Conservation (phyloP, 257 asterid genomes). For the Capsicum pubescens region DNA sequence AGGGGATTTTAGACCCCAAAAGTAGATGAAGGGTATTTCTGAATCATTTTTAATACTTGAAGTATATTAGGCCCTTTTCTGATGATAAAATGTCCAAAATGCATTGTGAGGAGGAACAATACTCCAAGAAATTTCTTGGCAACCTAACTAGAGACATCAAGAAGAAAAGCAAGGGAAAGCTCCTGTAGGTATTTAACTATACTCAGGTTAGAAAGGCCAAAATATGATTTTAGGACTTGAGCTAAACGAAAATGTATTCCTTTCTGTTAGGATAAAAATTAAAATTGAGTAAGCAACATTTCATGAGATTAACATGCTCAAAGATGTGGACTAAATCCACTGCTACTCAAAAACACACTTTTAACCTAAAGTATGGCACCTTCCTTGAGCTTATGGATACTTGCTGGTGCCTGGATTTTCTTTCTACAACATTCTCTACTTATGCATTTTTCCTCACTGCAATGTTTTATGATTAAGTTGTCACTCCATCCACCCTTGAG, state of each 20-base stretch:
- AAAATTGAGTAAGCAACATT: neutral
- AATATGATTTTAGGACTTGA: neutral
- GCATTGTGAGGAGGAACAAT: neutral
- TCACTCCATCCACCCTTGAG: conserved; percentile 9
- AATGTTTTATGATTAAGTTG: neutral
- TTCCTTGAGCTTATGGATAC: conserved; percentile 9
- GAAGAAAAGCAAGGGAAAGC: neutral
- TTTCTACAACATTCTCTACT: neutral
- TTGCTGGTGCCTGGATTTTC: neutral
- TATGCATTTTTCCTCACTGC: neutral
- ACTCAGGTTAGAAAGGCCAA: neutral
- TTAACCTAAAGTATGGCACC: neutral
- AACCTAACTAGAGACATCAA: neutral
- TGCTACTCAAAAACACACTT: neutral
- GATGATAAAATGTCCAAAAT: neutral
- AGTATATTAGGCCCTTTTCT: no score
- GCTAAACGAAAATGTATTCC: conserved; percentile 10
- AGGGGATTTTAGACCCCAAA: no score
- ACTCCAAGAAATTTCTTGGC: neutral
- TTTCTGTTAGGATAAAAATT: neutral
- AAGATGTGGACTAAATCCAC: neutral
- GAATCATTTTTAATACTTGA: no score
- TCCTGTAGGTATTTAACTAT: neutral
- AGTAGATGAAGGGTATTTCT: no score
- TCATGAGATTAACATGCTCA: neutral